Conservation (phyloP, 192 early-diverging fungal species). For the Coemansia sp. region DNA sequence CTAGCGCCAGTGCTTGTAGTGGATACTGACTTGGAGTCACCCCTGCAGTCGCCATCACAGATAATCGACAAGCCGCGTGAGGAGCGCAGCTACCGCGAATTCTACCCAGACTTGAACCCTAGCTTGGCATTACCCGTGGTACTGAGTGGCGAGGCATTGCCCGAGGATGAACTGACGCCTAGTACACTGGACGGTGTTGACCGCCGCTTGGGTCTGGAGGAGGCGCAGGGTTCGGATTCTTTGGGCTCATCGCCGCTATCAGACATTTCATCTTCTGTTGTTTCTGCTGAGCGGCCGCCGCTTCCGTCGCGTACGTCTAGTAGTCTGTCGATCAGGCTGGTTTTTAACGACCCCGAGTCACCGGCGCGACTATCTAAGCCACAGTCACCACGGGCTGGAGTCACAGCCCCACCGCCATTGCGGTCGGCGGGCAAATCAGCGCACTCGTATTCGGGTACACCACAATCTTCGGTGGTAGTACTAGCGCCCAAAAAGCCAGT, state of each 20-base stretch:
- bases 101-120: slow-evolving; percentile 79
- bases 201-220: neutral
- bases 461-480: slow-evolving; percentile 49
- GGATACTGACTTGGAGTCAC: slow-evolving; percentile 2
- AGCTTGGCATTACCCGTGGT: slow-evolving; percentile 33
- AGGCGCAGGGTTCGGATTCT: neutral
- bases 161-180: neutral
- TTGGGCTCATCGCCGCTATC: neutral
- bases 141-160: neutral
- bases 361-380: neutral
- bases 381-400: neutral
- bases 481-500: slow-evolving; percentile 54
- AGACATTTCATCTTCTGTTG: slow-evolving; percentile 26
- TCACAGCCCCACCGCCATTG: slow-evolving; percentile 13
- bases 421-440: slow-evolving; percentile 34
- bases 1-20: neutral
- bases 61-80: slow-evolving; percentile 73
- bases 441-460: slow-evolving; percentile 37
- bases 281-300: slow-evolving; percentile 41
- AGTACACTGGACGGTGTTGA: neutral
- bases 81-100: slow-evolving; percentile 79
- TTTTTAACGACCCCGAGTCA: slow-evolving; percentile 37
- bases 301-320: slow-evolving; percentile 31
- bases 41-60: slow-evolving; percentile 18
- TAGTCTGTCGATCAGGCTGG: slow-evolving; percentile 35